phyloP scores from a whole-genome alignment of 306 rosid genomes.

The Cucurbita maxima region DNA sequence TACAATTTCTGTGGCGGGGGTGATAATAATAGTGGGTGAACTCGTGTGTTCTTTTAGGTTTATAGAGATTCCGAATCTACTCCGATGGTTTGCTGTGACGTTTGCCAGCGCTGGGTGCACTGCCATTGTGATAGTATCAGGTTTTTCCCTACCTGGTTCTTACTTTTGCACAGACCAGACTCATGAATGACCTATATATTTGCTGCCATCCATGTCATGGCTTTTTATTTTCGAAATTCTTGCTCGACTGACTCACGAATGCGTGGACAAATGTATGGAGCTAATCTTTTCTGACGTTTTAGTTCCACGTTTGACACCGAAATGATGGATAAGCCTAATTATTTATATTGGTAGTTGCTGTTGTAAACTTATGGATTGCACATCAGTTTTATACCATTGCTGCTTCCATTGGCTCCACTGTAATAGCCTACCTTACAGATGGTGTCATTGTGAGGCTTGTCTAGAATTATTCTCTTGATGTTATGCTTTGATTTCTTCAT shows the following conservation, averaged over 20 bases:
- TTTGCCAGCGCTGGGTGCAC: constrained; percentile 99
- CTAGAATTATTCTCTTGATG: not conserved
- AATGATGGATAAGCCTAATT: not conserved
- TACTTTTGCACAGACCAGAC: not conserved
- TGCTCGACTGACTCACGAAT: not conserved
- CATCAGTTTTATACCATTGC: not conserved
- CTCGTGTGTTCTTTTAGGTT: constrained; percentile 42
- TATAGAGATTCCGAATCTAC: constrained; percentile 99
- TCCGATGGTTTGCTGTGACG: constrained; percentile 98
- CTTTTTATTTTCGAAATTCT: not conserved
- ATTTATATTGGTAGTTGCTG: not conserved
- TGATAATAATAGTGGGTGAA: constrained; percentile 6
- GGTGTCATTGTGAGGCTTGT: not conserved
- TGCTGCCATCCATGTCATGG: not conserved
- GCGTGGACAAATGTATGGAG: not conserved
- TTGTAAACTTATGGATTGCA: not conserved
- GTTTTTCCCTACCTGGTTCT: constrained; percentile 20
- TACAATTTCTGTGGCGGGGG: not conserved
- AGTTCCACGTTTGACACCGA: not conserved
- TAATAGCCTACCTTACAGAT: not conserved
- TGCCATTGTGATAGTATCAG: constrained; percentile 95
- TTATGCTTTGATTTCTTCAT: not conserved
- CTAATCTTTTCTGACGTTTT: not conserved
- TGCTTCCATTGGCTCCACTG: not conserved
- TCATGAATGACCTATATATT: not conserved